phyloP scores from a whole-genome alignment of 495 filamentous ascomycete species.

The Penicillium alfredii region DNA sequence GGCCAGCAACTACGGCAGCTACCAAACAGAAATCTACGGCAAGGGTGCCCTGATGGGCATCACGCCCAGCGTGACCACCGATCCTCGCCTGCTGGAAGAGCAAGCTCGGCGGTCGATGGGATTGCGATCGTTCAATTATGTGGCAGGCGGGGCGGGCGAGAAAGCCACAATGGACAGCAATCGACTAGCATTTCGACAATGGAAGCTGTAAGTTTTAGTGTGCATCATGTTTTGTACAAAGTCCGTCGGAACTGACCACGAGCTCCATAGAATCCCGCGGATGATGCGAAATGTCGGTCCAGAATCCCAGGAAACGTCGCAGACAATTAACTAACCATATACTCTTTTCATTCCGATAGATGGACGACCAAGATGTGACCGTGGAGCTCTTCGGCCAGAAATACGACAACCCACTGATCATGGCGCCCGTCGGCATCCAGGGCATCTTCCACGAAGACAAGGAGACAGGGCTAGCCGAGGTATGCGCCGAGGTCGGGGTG shows the following conservation, averaged over 20 bases:
- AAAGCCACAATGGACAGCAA: slow-evolving; percentile 61
- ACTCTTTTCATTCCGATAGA: slow-evolving; percentile 16
- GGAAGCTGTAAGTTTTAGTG: slow-evolving; percentile 45
- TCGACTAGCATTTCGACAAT: slow-evolving; percentile 57
- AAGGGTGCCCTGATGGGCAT: slow-evolving; percentile 43
- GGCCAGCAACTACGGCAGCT: slow-evolving; percentile 38
- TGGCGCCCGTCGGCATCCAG: slow-evolving; percentile 58
- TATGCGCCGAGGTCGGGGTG: slow-evolving; percentile 47
- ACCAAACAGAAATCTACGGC: slow-evolving; percentile 45
- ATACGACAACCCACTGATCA: slow-evolving; percentile 45
- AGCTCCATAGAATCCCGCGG: slow-evolving; percentile 28
- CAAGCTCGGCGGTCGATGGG: slow-evolving; percentile 47
- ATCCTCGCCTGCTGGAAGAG: slow-evolving; percentile 54
- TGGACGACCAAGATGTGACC: slow-evolving; percentile 44
- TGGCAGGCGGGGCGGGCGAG: slow-evolving; percentile 60
- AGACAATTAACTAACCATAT: no score
- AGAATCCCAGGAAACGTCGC: background rate
- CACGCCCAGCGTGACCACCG: slow-evolving; percentile 51
- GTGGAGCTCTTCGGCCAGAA: slow-evolving; percentile 53
- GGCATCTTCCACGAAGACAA: slow-evolving; percentile 50
- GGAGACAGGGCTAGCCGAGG: slow-evolving; percentile 48
- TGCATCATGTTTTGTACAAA: background rate
- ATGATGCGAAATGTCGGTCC: slow-evolving; percentile 35
- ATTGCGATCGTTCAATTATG: slow-evolving; percentile 51
- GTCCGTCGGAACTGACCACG: no score